Conservation (phyloP, 2,329 filamentous ascomycete species). For the Fusarium palustre region DNA sequence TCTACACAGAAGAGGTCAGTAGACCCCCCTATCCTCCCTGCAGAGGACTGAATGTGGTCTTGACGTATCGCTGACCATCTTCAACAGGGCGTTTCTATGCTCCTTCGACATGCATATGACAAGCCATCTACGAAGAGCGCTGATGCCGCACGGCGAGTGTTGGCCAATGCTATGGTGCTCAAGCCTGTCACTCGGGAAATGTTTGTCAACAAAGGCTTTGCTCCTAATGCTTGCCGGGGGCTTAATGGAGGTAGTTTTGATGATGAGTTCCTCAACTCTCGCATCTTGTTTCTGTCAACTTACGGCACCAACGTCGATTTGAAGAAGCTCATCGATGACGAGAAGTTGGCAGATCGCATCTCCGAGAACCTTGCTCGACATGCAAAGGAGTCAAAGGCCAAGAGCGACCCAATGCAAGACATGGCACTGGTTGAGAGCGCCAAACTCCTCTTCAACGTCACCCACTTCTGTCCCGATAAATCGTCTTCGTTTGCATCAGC, state of each 20-base stretch:
- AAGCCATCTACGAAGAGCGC: conserved; percentile 71
- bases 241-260: conserved; percentile 81
- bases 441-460: conserved; percentile 91
- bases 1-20: conserved; percentile 82
- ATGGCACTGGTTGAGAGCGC: conserved; percentile 86
- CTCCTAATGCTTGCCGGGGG: conserved; percentile 73
- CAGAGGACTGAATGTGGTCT: conserved; percentile 4
- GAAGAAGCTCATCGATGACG: conserved; percentile 60
- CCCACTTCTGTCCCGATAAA: conserved; percentile 76
- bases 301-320: conserved; percentile 63
- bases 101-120: conserved; percentile 80
- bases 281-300: conserved; percentile 59
- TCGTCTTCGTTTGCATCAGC: conserved; percentile 72
- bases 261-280: conserved; percentile 81
- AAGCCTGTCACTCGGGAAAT: conserved; percentile 58
- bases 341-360: conserved; percentile 66
- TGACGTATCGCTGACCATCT: conserved; percentile 19
- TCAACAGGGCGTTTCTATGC: conserved; percentile 76
- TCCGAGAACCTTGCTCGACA: conserved; percentile 78
- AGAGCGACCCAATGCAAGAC: conserved; percentile 72
- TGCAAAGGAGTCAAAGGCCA: conserved; percentile 58
- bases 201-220: conserved; percentile 61
- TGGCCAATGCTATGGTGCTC: conserved; percentile 80
- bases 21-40: neutral
- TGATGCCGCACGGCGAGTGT: conserved; percentile 80